These are phyloP conservation scores for Chlorella sp. DNA, from an alignment of 139 green algal genomes.

Conservation along the genomic window DNA sequence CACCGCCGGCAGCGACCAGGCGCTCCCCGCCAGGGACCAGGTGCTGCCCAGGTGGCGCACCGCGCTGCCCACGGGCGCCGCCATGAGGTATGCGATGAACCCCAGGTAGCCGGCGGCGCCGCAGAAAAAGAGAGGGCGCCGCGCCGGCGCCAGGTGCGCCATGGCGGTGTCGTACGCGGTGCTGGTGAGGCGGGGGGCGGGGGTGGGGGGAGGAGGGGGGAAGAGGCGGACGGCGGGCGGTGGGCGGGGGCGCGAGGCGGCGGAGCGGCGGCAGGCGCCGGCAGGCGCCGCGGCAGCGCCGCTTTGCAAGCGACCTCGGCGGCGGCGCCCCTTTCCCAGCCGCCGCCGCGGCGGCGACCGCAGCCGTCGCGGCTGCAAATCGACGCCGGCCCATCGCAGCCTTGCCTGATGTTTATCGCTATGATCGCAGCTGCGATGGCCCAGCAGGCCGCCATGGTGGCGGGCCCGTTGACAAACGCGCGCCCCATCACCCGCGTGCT, in stretches of 20 bases:
- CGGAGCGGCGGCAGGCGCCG: background rate
- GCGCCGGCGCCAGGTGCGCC: no score
- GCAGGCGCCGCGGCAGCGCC: background rate
- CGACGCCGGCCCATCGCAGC: slow-evolving; percentile 8
- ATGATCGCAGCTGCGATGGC: slow-evolving; percentile 25
- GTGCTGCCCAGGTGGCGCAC: background rate
- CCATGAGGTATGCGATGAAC: slow-evolving; percentile 10
- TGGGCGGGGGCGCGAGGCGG: background rate
- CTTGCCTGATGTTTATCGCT: slow-evolving; percentile 22
- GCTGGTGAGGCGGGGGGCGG: no score
- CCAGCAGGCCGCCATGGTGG: slow-evolving; percentile 21
- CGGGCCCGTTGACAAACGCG: slow-evolving; percentile 26
- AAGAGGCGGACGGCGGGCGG: background rate
- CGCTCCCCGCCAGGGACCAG: background rate
- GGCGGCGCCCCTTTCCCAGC: no score
- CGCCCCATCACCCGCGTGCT: slow-evolving; percentile 21
- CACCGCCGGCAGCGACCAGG: background rate
- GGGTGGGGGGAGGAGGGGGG: background rate
- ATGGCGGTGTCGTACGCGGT: no score
- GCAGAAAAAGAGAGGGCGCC: background rate
- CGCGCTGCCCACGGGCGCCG: slow-evolving; percentile 1
- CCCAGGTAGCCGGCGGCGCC: background rate
- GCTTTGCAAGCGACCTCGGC: background rate
- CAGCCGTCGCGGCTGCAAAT: background rate
- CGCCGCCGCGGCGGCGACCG: no score